Evolutionary conservation across 495 filamentous ascomycete species (phyloP).

Genomic region (Penicillium egyptiacum): DNA sequence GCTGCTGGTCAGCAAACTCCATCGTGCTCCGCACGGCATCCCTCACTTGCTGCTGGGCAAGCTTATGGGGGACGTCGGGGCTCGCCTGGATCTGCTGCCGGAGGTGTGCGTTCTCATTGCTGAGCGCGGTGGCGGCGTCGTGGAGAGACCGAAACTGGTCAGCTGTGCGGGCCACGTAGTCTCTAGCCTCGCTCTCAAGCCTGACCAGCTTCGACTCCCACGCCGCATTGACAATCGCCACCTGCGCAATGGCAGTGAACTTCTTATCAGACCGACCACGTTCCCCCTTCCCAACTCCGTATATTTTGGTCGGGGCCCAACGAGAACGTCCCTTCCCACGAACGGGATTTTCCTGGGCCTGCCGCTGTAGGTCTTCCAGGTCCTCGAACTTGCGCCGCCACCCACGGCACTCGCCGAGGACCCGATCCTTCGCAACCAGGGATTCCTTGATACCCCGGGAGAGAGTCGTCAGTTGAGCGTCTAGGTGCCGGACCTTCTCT

Average conservation of each 20-base stretch:
- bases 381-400: slow-evolving; percentile 2
- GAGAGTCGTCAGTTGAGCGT: neutral
- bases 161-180: neutral
- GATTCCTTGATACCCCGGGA: neutral
- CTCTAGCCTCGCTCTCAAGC: neutral
- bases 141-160: neutral
- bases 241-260: neutral
- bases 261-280: neutral
- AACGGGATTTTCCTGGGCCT: neutral
- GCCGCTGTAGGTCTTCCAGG: neutral
- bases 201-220: neutral
- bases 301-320: neutral
- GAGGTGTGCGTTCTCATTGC: neutral
- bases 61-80: neutral
- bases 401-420: neutral
- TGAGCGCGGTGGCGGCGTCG: neutral
- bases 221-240: neutral
- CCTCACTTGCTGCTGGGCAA: neutral
- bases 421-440: neutral
- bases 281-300: neutral
- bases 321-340: neutral
- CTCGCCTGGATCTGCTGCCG: neutral
- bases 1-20: neutral
- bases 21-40: neutral
- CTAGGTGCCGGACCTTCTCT: neutral